These are phyloP conservation scores for Podaxis pistillaris DNA, from an alignment of 768 basidiomycete genomes.

Conservation along the genomic window DNA sequence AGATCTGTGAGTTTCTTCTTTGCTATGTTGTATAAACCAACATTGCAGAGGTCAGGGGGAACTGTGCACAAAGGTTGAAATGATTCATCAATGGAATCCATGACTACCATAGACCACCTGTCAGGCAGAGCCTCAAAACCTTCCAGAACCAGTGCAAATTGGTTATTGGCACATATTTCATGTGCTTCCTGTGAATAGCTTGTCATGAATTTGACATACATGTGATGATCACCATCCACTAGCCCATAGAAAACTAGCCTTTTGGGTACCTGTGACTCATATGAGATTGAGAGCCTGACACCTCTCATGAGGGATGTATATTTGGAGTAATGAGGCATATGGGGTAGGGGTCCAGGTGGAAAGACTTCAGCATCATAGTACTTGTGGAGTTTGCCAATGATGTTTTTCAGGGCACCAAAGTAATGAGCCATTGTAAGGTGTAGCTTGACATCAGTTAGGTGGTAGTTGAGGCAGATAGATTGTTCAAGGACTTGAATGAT, in stretches of 20 bases:
- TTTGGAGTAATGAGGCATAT: no score
- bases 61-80: not conserved
- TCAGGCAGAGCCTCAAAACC: slow-evolving; percentile 26
- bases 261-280: slow-evolving; percentile 2
- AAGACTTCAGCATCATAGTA: no score
- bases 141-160: slow-evolving; percentile 24
- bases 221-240: not conserved
- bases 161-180: slow-evolving; percentile 18
- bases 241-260: not conserved
- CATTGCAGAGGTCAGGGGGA: slow-evolving; percentile 1
- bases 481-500: no score
- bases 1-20: slow-evolving; percentile 12
- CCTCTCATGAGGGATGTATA: no score
- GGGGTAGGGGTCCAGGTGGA: no score
- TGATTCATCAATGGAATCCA: slow-evolving; percentile 19
- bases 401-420: no score
- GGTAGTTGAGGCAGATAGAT: no score
- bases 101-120: slow-evolving; percentile 26
- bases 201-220: slow-evolving; percentile 24
- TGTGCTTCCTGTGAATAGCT: slow-evolving; percentile 23
- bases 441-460: no score
- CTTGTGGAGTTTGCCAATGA: no score
- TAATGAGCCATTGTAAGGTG: no score
- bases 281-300: not conserved
- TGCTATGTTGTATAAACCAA: not conserved